Base-by-base conservation (phyloP, 2,329 filamentous ascomycete genomes). In the Macrophomina phaseolina region DNA sequence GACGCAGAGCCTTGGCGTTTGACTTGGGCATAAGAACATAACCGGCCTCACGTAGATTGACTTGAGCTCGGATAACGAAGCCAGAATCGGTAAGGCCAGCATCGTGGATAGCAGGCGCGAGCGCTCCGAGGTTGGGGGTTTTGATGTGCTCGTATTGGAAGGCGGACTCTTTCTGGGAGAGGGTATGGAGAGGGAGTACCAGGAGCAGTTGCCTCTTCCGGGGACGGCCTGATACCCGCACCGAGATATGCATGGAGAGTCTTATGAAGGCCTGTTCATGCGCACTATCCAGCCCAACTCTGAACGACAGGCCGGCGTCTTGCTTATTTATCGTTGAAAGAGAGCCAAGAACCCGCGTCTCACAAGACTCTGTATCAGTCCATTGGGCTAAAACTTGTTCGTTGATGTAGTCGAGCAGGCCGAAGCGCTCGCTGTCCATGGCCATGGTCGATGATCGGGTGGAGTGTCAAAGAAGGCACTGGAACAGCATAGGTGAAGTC, bases 311-410 rank as follows among this genome's bases (percentile, higher is more conserved):
- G 2, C 52, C 45, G 16, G 64, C 32, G 51, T 65, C 64, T 32
- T 65, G 52, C 34, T 60, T 65, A 36, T 65, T 65, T 42, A 60
- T 34, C 2, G 42, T 23, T 14, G 64, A 65, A 6, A 65, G 36
- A 5, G 42, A 60, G 2, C 64, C 64, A 30, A 65, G 64, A 14
- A 38, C 56, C 7, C 36, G 45, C 14, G 53, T 30, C 32, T 49
- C 45, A 23, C 36, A 18, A 11, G 34, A 38, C 11, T 63, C 45
- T 4, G 30, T 6, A n/a, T 65, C 64, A 16, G 28, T 28, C 64
- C 64, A 65, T n/a, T 58, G 52, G 11, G 64, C 64, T 18, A 65
- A 46, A 5, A 65, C 64, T 51, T 55, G 52, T 34, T 65, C 52
- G 11, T 58, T 58, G 45, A 65, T 16, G 8, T 46, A 42, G 28